A percentile compares a stretch with the other conserved stretches of the same genome.
phyloP scores from a whole-genome alignment of 192 early-diverging fungal genomes.

The Rhizoclosmatium sp. region DNA sequence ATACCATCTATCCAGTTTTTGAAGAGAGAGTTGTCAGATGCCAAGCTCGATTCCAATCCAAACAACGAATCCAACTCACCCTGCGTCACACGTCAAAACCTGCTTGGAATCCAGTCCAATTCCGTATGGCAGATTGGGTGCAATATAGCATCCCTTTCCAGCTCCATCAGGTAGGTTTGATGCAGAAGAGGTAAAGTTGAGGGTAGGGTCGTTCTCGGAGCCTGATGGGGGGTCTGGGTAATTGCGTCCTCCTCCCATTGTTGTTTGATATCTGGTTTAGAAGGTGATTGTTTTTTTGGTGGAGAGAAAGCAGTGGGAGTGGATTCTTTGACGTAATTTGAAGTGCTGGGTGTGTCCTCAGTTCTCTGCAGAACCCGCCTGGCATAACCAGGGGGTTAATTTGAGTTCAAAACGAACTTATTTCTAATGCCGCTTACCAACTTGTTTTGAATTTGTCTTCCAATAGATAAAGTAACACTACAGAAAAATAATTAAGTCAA shows the following conservation, averaged over 20 bases:
- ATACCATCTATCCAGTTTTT: conserved; percentile 33
- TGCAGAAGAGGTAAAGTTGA: conserved; percentile 27
- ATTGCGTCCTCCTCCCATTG: conserved; percentile 35
- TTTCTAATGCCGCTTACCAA: too few species aligned
- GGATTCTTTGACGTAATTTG: too few species aligned
- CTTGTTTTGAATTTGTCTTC: too few species aligned
- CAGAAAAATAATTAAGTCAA: too few species aligned
- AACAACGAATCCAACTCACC: conserved; percentile 10
- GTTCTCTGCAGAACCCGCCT: too few species aligned
- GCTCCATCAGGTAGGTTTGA: conserved; percentile 34
- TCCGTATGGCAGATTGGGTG: conserved; percentile 28
- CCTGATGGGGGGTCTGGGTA: conserved; percentile 30
- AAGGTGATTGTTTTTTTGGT: too few species aligned
- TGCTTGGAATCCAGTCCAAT: conserved; percentile 33
- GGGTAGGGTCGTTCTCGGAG: conserved; percentile 40
- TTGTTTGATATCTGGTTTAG: too few species aligned
- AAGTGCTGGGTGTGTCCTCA: too few species aligned
- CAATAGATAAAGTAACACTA: too few species aligned
- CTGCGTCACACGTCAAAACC: conserved; percentile 44
- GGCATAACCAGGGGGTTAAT: too few species aligned
- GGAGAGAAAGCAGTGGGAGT: too few species aligned
- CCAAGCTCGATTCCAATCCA: background rate
- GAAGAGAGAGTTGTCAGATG: background rate
- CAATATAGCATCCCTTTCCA: conserved; percentile 41
- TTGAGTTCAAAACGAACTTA: too few species aligned